Percentiles rank a stretch among this genome's conserved stretches.
Conservation (phyloP, 2,329 filamentous ascomycete species). For the Sphaerulina populicola region DNA sequence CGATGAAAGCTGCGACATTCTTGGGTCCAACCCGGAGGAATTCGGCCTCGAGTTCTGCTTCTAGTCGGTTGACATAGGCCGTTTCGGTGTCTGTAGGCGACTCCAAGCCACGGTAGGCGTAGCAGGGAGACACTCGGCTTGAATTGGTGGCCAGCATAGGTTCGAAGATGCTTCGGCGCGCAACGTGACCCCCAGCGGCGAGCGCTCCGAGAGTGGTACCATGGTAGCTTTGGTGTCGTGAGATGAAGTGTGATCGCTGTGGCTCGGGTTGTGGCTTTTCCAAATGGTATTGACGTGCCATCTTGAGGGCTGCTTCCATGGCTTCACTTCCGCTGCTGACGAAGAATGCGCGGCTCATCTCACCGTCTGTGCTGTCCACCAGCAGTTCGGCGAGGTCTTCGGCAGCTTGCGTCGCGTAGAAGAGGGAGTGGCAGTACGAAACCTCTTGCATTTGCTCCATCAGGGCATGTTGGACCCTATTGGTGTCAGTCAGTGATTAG, state of each 20-base stretch:
- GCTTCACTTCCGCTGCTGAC: slow-evolving; percentile 57
- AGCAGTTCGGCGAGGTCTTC: slow-evolving; percentile 47
- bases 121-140: slow-evolving; percentile 58
- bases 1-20: slow-evolving; percentile 62
- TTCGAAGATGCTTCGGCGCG: slow-evolving; percentile 54
- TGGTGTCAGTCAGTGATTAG: neutral
- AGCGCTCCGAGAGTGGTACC: slow-evolving; percentile 62
- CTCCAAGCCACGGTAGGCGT: slow-evolving; percentile 49
- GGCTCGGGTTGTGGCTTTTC: slow-evolving; percentile 48
- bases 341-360: slow-evolving; percentile 49
- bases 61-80: slow-evolving; percentile 54
- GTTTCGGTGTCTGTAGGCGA: slow-evolving; percentile 37
- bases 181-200: slow-evolving; percentile 54
- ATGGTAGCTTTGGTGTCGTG: slow-evolving; percentile 59
- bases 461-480: slow-evolving; percentile 51
- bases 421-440: slow-evolving; percentile 51
- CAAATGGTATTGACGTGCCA: slow-evolving; percentile 58
- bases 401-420: slow-evolving; percentile 48
- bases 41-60: slow-evolving; percentile 57
- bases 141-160: slow-evolving; percentile 47
- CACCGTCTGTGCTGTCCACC: slow-evolving; percentile 44
- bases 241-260: slow-evolving; percentile 53
- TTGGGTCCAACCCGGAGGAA: slow-evolving; percentile 57
- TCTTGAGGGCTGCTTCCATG: slow-evolving; percentile 59
- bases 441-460: slow-evolving; percentile 50